These are phyloP conservation scores for Alternaria sp. DNA, from an alignment of 2,329 filamentous ascomycete species.

Conservation along the genomic window DNA sequence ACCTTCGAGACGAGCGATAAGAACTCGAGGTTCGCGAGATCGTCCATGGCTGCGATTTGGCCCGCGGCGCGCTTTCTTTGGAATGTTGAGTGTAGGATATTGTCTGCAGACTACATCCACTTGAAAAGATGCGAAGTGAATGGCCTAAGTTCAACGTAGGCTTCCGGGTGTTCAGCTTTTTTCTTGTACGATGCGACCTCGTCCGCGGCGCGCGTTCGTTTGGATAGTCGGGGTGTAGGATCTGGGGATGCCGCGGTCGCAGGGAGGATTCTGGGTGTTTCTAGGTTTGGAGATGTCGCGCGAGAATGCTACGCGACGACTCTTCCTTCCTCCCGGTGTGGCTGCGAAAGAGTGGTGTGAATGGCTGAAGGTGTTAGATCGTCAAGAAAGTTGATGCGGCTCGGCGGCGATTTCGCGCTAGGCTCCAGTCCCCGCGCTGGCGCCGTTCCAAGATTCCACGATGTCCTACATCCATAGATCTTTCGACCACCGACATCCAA, in stretches of 20 bases:
- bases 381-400: slow-evolving; percentile 19
- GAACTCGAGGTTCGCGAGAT: slow-evolving; percentile 88
- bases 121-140: neutral
- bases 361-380: neutral
- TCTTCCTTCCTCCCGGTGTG: neutral
- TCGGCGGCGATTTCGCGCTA: slow-evolving; percentile 23
- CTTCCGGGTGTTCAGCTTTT: neutral
- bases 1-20: slow-evolving; percentile 95
- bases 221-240: neutral
- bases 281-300: neutral
- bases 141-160: neutral
- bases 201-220: slow-evolving; percentile 1
- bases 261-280: neutral
- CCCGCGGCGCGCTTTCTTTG: slow-evolving; percentile 2
- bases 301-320: neutral
- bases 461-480: neutral
- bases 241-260: neutral
- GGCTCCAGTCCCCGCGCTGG: slow-evolving; percentile 15
- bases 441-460: slow-evolving; percentile 16
- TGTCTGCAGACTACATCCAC: neutral
- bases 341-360: neutral
- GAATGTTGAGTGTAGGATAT: neutral
- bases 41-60: slow-evolving; percentile 70
- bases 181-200: neutral
- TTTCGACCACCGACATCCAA: slow-evolving; percentile 4